These are phyloP conservation scores for Sporisorium scitamineum DNA, from an alignment of 1,284 basidiomycete species.

Conservation along the genomic window DNA sequence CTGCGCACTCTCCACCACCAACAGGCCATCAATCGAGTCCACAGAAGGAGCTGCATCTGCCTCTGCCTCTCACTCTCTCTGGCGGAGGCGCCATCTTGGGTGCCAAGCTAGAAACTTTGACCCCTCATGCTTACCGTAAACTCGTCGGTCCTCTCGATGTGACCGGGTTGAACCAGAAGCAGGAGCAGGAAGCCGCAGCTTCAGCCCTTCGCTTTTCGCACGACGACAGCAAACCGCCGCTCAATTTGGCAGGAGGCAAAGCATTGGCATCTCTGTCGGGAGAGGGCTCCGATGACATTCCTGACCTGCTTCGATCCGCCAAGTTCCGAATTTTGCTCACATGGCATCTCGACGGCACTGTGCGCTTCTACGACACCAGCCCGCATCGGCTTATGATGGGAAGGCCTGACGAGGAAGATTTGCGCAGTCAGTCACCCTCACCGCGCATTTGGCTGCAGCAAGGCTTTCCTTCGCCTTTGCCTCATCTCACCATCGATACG, in stretches of 20 bases:
- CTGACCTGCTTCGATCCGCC: slow-evolving; percentile 29
- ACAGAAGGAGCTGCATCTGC: slow-evolving; percentile 53
- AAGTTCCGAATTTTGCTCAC: slow-evolving; percentile 57
- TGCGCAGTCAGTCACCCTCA: slow-evolving; percentile 14
- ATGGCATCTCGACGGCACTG: slow-evolving; percentile 66
- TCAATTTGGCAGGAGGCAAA: slow-evolving; percentile 51
- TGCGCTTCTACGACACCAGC: slow-evolving; percentile 63
- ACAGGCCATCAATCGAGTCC: background rate
- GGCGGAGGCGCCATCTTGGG: slow-evolving; percentile 62
- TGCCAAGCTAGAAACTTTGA: slow-evolving; percentile 43
- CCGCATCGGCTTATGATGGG: slow-evolving; percentile 63
- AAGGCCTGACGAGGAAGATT: slow-evolving; percentile 29
- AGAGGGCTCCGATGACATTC: slow-evolving; percentile 30
- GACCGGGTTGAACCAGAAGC: slow-evolving; percentile 44
- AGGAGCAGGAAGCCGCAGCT: slow-evolving; percentile 29
- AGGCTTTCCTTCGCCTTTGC: slow-evolving; percentile 60
- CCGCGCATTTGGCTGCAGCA: slow-evolving; percentile 42
- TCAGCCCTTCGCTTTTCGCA: slow-evolving; percentile 28
- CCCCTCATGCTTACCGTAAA: slow-evolving; percentile 55
- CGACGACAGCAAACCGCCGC: slow-evolving; percentile 26
- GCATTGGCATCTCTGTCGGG: slow-evolving; percentile 39
- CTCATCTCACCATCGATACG: slow-evolving; percentile 59
- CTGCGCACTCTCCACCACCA: background rate
- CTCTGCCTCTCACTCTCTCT: slow-evolving; percentile 53
- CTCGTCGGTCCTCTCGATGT: slow-evolving; percentile 46